Evolutionary conservation across 2,329 filamentous ascomycete species (phyloP), one percentile per base, ranked within the genome.

Genomic region (Gliomastix tumulicola): DNA sequence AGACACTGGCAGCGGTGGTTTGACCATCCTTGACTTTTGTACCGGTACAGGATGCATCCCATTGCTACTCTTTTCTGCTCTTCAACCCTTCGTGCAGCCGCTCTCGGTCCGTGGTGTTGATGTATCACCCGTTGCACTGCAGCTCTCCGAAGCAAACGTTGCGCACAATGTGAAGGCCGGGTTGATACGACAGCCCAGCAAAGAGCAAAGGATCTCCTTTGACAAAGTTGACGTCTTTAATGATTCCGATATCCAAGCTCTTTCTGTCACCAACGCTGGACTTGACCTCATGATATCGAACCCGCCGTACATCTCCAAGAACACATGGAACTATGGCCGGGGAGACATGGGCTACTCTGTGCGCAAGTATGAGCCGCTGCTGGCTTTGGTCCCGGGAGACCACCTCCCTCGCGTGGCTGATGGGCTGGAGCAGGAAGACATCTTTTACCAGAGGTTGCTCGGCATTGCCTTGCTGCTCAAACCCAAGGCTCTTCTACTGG

Each of bases 41-140:
- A 89, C 88, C 0, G 92, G 92, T 9, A 87, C 85, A 6, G 92
- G 92, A 5, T 96, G 90, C 60, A 94, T 97, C 44, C 75, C 88
- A 0, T 71, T 97, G 8, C 73, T 87, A 4, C 68, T 95, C 7
- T 76, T 84, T 43, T 67, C 79, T 23, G 68, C 81, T 9, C 70
- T 88, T 25, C 59, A 59, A 15, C 40, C 53, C 49, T 49, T 57
- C 16, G 57, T 66, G 35, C 47, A 55, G 2, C 34, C 45, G 1
- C 46, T 86, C 7, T 56, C 63, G 5, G 62, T 86, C n/a, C 50
- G 70, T 1, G 90, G 86, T 5, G 57, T 94, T 15, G 90, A 97
- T 53, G 68, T 94, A 20, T 88, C 85, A 2, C 44, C 63, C 0
- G 46, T 47, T 3, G 88, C 89, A 1, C 57, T 95, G 5, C 42